Evolutionary conservation across 345 rosid genomes (phyloP), one percentile per base, ranked within the genome.

Genomic region (Hypericum androsaemum): DNA sequence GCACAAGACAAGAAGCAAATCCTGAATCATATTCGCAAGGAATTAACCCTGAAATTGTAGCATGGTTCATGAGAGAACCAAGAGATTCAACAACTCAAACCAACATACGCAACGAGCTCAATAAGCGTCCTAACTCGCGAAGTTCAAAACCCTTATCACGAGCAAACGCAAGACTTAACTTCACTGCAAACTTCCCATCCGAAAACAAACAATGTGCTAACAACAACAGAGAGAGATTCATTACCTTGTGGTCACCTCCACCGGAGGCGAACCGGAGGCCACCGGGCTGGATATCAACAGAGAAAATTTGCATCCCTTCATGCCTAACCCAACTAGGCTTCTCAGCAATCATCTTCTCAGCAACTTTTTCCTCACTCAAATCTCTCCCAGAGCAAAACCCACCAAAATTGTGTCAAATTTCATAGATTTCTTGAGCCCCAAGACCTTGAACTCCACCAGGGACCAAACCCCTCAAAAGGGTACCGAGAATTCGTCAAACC

Each of bases 211-310:
- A 14, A 37, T 32, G 44, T 37, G n/a, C 5, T 54, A 3, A 16
- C 38, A 63, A 43, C 17, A 57, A 8, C 32, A 38, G 47, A 47
- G 52, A 37, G 55, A 64, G 46, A 54, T 12, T 7, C 3, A 37
- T 39, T 53, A 92, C 98, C 98, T 92, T 92, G 73, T 88, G 90
- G 74, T 92, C 97, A 54, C 98, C 97, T 62, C 97, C 98, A 52
- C 98, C 97, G 22, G 97, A 88, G 52, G 97, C 97, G 68, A 92
- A 88, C 82, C 98, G 70, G 59, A 72, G 86, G n/a, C 82, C 88
- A 57, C 88, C 86, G 57, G 99, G 97, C 56, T 88, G 99, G 63
- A 94, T 83, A 67, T 94, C 99, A 72, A 88, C 77, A 66, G 97
- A 88, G 79, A 94, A 88, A 58, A 92, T 88, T 74, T 83, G 99